Conservation (phyloP, 2,329 filamentous ascomycete genomes). For the Dothidotthia symphoricarpi region DNA sequence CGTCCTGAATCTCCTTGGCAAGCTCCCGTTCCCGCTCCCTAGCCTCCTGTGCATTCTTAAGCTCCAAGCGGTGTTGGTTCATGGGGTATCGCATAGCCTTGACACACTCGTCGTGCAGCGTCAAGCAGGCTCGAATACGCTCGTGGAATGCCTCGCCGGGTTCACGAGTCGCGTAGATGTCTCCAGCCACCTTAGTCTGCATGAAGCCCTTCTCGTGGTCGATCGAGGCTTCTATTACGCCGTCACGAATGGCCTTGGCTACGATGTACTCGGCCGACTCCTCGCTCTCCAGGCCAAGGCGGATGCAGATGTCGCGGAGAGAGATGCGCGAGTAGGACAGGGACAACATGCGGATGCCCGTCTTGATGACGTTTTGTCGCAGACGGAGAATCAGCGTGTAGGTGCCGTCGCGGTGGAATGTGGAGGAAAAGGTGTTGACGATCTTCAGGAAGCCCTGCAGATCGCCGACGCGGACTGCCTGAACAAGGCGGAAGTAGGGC, state of each 20-base stretch:
- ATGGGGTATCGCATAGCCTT: conserved; percentile 99
- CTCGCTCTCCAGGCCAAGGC: conserved; percentile 87
- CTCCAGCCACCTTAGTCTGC: conserved; percentile 96
- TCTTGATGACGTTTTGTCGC: conserved; percentile 98
- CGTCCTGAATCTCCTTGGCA: conserved; percentile 98
- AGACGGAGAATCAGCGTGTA: conserved; percentile 94
- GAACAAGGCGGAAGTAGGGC: conserved; percentile 90
- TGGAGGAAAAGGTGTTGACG: conserved; percentile 75
- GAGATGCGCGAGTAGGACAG: conserved; percentile 97
- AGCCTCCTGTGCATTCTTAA: conserved; percentile 98
- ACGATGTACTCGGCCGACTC: conserved; percentile 99
- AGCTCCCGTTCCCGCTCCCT: conserved; percentile 93
- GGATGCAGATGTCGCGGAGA: conserved; percentile 93
- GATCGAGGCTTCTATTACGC: conserved; percentile 91
- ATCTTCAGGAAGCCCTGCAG: conserved; percentile 88
- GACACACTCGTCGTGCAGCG: conserved; percentile 94
- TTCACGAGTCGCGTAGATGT: conserved; percentile 93
- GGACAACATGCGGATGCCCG: conserved; percentile 98
- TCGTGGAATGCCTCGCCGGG: conserved; percentile 97
- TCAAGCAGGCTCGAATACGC: conserved; percentile 86
- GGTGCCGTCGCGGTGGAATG: conserved; percentile 89
- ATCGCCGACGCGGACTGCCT: conserved; percentile 94
- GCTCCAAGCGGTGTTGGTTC: conserved; percentile 95
- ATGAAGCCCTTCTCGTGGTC: conserved; percentile 95
- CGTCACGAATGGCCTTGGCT: conserved; percentile 95